Evolutionary conservation across 306 rosid genomes (phyloP), one percentile per base, ranked within the genome.

Genomic region (Prosopis cineraria): DNA sequence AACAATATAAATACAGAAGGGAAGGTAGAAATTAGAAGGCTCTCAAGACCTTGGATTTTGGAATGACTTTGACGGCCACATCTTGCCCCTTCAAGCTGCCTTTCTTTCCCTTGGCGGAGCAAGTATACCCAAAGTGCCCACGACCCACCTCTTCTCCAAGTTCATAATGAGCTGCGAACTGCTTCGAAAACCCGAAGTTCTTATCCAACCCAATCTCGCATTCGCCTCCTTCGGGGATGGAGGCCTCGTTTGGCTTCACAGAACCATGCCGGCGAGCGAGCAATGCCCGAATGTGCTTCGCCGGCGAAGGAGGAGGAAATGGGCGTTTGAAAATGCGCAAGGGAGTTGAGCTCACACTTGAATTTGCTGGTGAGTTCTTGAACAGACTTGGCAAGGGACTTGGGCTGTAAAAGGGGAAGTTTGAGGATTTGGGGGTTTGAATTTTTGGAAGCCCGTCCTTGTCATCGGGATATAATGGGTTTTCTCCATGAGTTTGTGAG

Each of bases 251-350:
- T 37, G 95, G 95, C 97, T 93, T 93, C 53, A 85, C 91, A 0
- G 94, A 87, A 16, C 97, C 97, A 8, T 93, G 97, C 24, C 98
- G 59, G 27, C 97, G 78, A 11, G 97, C 95, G 0, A 93, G 89
- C 76, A 93, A 44, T 4, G 96, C 95, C 59, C 91, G 85, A 68
- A 93, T 93, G 86, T 93, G 98, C 86, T 93, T 93, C 0, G 97
- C 98, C 30, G 98, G 98, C 1, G 98, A 93, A 12, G 98, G 98
- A 34, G 98, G 98, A 1, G 98, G 98, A 55, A 93, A 93, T 7
- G 98, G 97, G n/a, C 95, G 87, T 72, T 83, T 87, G 78, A 88
- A 87, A 75, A 91, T 70, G 7, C 90, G 81, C 74, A 87, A 53
- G 40, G 98, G 98, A 0, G 98, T 91, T 40, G 97, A 91, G 64